Conservation (phyloP, 495 filamentous ascomycete species). For the Daldinia concentrica region DNA sequence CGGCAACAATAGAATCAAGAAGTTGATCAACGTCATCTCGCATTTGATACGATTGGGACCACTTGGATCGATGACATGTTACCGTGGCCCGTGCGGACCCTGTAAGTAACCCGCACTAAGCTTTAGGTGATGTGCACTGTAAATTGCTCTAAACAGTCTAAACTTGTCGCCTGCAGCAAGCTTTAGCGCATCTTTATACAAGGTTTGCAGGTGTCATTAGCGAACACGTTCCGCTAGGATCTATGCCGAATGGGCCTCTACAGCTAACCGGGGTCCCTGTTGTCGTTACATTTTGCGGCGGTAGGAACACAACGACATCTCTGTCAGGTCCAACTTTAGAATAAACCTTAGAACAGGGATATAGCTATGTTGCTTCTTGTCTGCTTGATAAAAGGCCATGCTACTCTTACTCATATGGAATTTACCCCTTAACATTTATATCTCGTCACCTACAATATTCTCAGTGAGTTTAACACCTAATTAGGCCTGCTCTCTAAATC, state of each 20-base stretch:
- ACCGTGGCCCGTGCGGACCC: constrained; percentile 24
- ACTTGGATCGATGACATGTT: constrained; percentile 35
- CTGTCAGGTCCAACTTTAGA: constrained; percentile 25
- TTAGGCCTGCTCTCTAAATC: constrained; percentile 15
- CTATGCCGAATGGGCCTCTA: neutral
- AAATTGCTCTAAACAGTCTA: neutral
- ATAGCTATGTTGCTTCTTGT: neutral
- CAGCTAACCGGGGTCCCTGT: constrained; percentile 17
- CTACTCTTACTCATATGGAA: no score
- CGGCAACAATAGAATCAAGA: constrained; percentile 18
- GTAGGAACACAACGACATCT: constrained; percentile 9
- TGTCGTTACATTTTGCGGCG: constrained; percentile 36
- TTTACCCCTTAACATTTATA: neutral
- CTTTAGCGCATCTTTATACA: neutral
- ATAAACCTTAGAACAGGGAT: neutral
- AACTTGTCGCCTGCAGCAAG: neutral
- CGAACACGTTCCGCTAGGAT: neutral
- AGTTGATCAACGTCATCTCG: constrained; percentile 37
- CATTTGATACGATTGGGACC: constrained; percentile 19
- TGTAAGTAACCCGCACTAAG: neutral
- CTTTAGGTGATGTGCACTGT: neutral
- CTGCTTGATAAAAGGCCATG: neutral
- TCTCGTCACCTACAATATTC: neutral
- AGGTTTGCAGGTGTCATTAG: neutral
- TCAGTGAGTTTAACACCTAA: neutral